Percentiles rank a stretch among this genome's conserved stretches.
phyloP scores from a whole-genome alignment of 768 basidiomycete genomes.

The Rhodotorula sphaerocarpa region DNA sequence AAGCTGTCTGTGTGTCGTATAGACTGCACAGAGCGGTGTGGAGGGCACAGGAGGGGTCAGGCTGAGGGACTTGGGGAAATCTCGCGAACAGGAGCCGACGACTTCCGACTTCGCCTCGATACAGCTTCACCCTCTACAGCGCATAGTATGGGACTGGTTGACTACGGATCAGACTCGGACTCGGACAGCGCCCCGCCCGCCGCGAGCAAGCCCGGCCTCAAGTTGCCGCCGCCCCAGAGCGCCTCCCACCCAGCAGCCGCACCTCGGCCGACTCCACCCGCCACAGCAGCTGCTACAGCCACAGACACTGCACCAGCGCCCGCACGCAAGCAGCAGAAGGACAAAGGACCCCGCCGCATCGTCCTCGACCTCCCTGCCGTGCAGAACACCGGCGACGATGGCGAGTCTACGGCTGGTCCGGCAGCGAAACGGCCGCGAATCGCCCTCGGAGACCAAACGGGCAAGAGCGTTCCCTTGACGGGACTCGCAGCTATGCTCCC shows the following conservation, averaged over 20 bases:
- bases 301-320: background rate
- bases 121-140: no score
- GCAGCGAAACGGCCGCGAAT: conserved; percentile 23
- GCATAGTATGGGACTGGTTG: conserved; percentile 21
- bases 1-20: no score
- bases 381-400: background rate
- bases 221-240: conserved; percentile 19
- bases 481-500: conserved; percentile 34
- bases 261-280: no score
- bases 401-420: background rate
- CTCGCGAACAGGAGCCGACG: no score
- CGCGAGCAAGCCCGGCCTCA: no score
- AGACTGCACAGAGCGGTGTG: no score
- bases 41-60: no score
- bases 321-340: conserved; percentile 14
- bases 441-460: conserved; percentile 1
- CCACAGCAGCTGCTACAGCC: no score
- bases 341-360: conserved; percentile 29
- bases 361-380: conserved; percentile 27
- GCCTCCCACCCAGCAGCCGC: no score
- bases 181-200: background rate
- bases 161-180: conserved; percentile 40
- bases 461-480: conserved; percentile 2
- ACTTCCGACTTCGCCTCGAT: no score
- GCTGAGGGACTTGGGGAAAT: no score